Base-by-base conservation (phyloP, 202 grass and related monocot species). In the Digitaria exilis region DNA sequence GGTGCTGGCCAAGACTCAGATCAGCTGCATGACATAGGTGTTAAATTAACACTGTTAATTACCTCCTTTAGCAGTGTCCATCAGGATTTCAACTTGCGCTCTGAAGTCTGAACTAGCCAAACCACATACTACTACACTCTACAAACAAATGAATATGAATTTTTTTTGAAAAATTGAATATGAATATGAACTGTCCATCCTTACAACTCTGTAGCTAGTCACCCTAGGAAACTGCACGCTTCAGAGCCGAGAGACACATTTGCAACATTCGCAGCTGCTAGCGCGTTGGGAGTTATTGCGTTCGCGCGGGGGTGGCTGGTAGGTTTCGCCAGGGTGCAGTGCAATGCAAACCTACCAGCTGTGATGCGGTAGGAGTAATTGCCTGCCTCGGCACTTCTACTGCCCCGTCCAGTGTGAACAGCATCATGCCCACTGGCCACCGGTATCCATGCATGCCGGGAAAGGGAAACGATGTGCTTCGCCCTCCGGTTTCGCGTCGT, bases 201-300 rank as follows among this genome's bases (percentile, higher is more conserved):
- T n/a, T n/a, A n/a, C 35, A 37, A 37, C 35, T 6, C 35, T 37
- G 35, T 37, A 37, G 35, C 35, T 6, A 0, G 35, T 51, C 65
- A 69, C n/a, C n/a, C n/a, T n/a, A n/a, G n/a, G n/a, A 50, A 51
- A 14, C 34, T 51, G 16, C 25, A 25, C 15, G 37, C 5, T n/a
- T 9, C 78, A 50, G 69, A 24, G 56, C 9, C 6, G 21, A 82
- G 15, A 68, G 84, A 45, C 54, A 12, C 64, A 82, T 24, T 30
- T 76, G 48, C 48, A 51, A 7, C 46, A 16, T 46, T 16, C 4
- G 48, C 50, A 80, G 45, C n/a, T 30, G 34, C n/a, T 14, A n/a
- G n/a, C 21, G 2, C 3, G 50, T 7, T 67, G 39, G 65, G 2
- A 85, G 71, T 89, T 85, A 89, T 84, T 44, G 86, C 28, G 52